Percentiles rank a stretch among this genome's conserved stretches.
Evolutionary conservation across 2,329 filamentous ascomycete genomes (phyloP).

Genomic region (Sporothrix luriei): DNA sequence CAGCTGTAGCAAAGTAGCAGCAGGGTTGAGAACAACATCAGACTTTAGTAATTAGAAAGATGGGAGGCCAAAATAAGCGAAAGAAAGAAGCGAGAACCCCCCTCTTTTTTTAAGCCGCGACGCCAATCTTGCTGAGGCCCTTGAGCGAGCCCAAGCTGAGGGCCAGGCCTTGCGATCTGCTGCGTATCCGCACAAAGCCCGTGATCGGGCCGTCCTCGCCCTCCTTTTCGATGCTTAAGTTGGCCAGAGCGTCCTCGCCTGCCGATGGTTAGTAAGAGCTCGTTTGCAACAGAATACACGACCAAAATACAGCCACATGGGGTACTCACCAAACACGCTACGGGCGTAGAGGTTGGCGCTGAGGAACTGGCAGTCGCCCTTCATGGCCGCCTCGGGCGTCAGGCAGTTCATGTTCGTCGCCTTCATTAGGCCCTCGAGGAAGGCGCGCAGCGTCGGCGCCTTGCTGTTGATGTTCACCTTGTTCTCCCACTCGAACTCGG

Average conservation of each 20-base stretch:
- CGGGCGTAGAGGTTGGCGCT: slow-evolving; percentile 95
- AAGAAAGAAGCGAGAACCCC: not conserved
- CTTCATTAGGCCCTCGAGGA: slow-evolving; percentile 92
- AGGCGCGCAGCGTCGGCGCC: slow-evolving; percentile 85
- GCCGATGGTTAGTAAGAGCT: slow-evolving; percentile 23
- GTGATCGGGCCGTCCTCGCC: slow-evolving; percentile 93
- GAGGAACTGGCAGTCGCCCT: slow-evolving; percentile 96
- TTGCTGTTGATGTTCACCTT: slow-evolving; percentile 99
- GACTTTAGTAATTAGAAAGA: not conserved
- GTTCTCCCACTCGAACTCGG: slow-evolving; percentile 99
- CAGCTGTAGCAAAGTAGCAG: not conserved
- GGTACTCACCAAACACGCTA: slow-evolving; percentile 90
- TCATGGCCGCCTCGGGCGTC: slow-evolving; percentile 92
- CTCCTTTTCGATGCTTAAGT: slow-evolving; percentile 96
- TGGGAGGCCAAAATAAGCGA: not conserved
- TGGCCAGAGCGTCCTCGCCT: slow-evolving; percentile 98
- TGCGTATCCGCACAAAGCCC: slow-evolving; percentile 96
- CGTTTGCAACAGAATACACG: not conserved
- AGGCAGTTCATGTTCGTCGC: slow-evolving; percentile 98
- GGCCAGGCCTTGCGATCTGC: slow-evolving; percentile 91
- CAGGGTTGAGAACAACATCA: slow-evolving; percentile 10
- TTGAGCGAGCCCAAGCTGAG: slow-evolving; percentile 93
- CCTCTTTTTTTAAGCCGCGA: slow-evolving; percentile 41
- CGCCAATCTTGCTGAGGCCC: slow-evolving; percentile 80
- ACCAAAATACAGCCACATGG: not conserved